Conservation (phyloP, 148 eudicot species). For the Pharnaceum exiguum region DNA sequence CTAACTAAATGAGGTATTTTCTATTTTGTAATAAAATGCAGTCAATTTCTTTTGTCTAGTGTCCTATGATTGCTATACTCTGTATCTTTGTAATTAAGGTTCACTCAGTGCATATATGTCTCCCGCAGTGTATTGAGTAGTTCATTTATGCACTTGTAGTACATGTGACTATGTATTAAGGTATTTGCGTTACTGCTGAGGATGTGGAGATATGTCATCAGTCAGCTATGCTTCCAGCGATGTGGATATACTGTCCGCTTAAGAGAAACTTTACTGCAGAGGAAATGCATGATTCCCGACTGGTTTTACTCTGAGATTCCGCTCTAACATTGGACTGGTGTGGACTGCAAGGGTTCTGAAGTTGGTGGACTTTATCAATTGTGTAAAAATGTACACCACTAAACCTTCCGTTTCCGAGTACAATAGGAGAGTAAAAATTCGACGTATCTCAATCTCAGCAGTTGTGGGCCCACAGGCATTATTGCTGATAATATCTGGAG, state of each 20-base stretch:
- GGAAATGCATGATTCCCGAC: conserved; percentile 37
- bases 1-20: too few species aligned
- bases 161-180: too few species aligned
- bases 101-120: too few species aligned
- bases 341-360: conserved; percentile 43
- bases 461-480: conserved; percentile 57
- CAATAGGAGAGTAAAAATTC: conserved; percentile 42
- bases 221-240: conserved; percentile 31
- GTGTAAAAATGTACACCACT: conserved; percentile 38
- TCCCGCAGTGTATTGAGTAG: too few species aligned
- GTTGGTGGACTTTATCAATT: conserved; percentile 46
- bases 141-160: too few species aligned
- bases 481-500: conserved; percentile 51
- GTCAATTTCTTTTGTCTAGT: neutral
- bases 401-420: conserved; percentile 51
- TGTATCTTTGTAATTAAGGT: too few species aligned
- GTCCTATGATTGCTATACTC: neutral
- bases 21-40: too few species aligned
- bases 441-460: conserved; percentile 65
- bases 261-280: conserved; percentile 37
- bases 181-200: conserved; percentile 3
- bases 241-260: conserved; percentile 37
- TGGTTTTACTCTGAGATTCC: conserved; percentile 53
- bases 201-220: conserved; percentile 23
- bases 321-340: conserved; percentile 73